Evolutionary conservation across 2,329 filamentous ascomycete genomes (phyloP).

Genomic region (Aspergillus puulaauensis): DNA sequence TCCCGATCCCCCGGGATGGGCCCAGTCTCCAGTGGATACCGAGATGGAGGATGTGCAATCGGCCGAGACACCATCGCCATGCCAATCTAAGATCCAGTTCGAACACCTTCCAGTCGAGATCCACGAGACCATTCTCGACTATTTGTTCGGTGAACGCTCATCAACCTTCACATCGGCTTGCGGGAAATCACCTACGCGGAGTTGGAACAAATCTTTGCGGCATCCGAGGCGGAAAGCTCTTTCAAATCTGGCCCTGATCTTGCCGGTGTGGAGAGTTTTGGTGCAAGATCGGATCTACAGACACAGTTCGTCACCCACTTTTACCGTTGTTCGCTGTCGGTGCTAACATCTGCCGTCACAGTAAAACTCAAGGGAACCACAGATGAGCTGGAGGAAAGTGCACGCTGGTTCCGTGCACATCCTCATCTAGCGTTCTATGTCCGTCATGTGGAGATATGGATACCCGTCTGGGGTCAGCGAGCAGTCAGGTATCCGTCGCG

Average conservation of each 20-base stretch:
- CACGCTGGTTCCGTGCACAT: constrained; percentile 59
- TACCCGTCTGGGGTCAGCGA: constrained; percentile 67
- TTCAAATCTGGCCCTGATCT: constrained; percentile 63
- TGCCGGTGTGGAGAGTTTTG: constrained; percentile 61
- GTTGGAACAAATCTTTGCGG: constrained; percentile 64
- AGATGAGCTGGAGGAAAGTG: constrained; percentile 60
- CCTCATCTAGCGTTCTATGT: constrained; percentile 64
- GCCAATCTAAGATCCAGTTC: constrained; percentile 24
- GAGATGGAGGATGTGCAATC: constrained; percentile 28
- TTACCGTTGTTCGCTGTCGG: background rate
- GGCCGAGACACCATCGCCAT: constrained; percentile 11
- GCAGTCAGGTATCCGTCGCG: constrained; percentile 47
- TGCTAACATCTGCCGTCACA: constrained; percentile 15
- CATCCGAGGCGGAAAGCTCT: constrained; percentile 67
- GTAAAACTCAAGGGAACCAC: constrained; percentile 72
- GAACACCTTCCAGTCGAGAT: constrained; percentile 65
- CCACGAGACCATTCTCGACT: constrained; percentile 69
- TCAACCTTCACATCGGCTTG: constrained; percentile 60
- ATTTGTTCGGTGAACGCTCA: constrained; percentile 67
- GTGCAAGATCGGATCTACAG: constrained; percentile 73
- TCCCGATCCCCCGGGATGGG: constrained; percentile 20
- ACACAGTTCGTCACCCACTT: constrained; percentile 48
- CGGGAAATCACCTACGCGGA: constrained; percentile 52
- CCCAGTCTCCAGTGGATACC: constrained; percentile 21
- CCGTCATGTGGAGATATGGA: constrained; percentile 74